Percentiles rank a stretch among this genome's conserved stretches.
These are phyloP conservation scores for Cucurbita moschata DNA, from an alignment of 306 rosid species.

Conservation along the genomic window DNA sequence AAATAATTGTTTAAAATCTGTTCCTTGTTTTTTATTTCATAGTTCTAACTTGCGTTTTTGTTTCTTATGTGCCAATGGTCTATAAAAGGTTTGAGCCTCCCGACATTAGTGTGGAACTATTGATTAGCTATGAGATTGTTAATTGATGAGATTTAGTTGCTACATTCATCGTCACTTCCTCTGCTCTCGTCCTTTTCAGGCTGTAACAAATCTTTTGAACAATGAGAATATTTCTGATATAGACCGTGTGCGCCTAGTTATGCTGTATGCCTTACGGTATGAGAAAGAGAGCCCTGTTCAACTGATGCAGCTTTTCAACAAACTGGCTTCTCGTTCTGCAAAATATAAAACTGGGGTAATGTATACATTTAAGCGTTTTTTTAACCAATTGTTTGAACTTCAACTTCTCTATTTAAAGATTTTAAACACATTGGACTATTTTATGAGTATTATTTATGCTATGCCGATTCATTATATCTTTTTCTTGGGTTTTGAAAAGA, in stretches of 20 bases:
- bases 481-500: background rate
- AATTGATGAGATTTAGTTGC: background rate
- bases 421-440: background rate
- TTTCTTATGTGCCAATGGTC: background rate
- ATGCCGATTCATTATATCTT: background rate
- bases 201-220: slow-evolving; percentile 59
- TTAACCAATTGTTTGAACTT: background rate
- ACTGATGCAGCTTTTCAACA: slow-evolving; percentile 72
- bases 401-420: background rate
- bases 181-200: slow-evolving; percentile 39
- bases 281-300: slow-evolving; percentile 94
- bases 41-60: background rate
- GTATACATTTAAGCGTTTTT: background rate
- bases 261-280: slow-evolving; percentile 83
- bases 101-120: background rate
- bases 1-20: background rate
- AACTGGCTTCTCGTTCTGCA: slow-evolving; percentile 61
- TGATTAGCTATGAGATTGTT: slow-evolving; percentile 6
- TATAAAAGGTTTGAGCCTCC: background rate
- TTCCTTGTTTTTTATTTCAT: background rate
- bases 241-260: slow-evolving; percentile 66
- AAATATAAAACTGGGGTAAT: slow-evolving; percentile 73
- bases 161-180: slow-evolving; percentile 2
- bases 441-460: background rate
- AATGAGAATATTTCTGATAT: slow-evolving; percentile 64